Percentiles rank a stretch among this genome's conserved stretches.
These are phyloP conservation scores for Ceratobasidium theobromae DNA, from an alignment of 1,284 basidiomycete species.

Conservation along the genomic window DNA sequence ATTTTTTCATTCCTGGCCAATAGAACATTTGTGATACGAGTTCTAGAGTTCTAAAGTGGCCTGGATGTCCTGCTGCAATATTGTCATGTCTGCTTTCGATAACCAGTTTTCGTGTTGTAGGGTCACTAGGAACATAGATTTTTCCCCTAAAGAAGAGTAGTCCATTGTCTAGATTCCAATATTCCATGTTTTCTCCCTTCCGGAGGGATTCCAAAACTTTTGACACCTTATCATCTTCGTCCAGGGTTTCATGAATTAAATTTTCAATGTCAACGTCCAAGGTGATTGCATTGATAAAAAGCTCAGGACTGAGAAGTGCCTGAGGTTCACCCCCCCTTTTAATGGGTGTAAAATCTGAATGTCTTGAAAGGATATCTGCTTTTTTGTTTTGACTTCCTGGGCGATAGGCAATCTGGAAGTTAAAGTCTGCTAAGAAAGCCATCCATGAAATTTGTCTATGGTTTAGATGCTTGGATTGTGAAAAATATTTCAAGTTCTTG, in stretches of 20 bases:
- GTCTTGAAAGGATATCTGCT: conserved; percentile 39
- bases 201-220: not conserved
- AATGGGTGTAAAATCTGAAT: conserved; percentile 31
- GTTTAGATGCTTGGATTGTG: conserved; percentile 32
- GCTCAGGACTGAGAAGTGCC: not conserved
- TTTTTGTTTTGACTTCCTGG: conserved; percentile 37
- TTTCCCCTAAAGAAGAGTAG: not conserved
- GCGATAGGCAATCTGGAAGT: conserved; percentile 38
- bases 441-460: conserved; percentile 40
- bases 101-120: not conserved
- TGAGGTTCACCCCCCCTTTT: not conserved
- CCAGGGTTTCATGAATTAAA: not conserved
- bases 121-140: not conserved
- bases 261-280: not conserved
- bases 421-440: conserved; percentile 36
- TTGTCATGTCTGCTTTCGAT: not conserved
- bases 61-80: not conserved
- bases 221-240: not conserved
- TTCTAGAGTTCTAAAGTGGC: not conserved
- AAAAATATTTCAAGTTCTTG: no score
- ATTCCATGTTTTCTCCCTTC: not conserved
- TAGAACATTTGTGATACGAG: not conserved
- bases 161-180: not conserved
- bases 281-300: not conserved
- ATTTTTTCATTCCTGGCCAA: conserved; percentile 35